These are phyloP conservation scores for Blastobotrys malaysiensis DNA, from an alignment of 1,139 yeast species.

Conservation along the genomic window DNA sequence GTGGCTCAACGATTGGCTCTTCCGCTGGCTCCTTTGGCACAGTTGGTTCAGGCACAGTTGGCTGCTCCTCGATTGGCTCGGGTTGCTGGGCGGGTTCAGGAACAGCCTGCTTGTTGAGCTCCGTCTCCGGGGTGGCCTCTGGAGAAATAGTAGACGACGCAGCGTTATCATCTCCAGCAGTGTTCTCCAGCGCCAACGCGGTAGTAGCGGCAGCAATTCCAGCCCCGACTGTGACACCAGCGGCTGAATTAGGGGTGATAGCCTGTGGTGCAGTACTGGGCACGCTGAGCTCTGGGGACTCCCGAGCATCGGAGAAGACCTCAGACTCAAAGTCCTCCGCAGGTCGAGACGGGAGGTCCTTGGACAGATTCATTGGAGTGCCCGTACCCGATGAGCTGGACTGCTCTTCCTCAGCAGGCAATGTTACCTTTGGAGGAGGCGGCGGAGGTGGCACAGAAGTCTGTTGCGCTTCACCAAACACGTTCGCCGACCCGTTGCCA, in stretches of 20 bases:
- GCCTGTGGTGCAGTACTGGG: not conserved
- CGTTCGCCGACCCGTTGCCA: not conserved
- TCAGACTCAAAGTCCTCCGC: not conserved
- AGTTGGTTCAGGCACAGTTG: no score
- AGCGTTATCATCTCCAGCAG: not conserved
- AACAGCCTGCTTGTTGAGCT: no score
- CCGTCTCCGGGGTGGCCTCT: no score
- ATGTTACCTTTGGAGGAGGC: not conserved
- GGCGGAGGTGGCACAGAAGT: not conserved
- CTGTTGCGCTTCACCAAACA: not conserved
- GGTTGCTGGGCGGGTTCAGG: no score
- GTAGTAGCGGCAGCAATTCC: not conserved
- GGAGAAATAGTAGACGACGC: not conserved
- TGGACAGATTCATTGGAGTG: not conserved
- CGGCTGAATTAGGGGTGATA: conserved; percentile 1
- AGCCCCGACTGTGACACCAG: not conserved
- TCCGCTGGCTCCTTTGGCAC: no score
- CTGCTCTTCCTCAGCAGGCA: not conserved
- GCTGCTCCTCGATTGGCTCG: no score
- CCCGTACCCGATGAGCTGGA: not conserved
- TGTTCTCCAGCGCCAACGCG: not conserved
- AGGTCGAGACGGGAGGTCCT: not conserved
- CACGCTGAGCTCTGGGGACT: not conserved
- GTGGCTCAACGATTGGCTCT: no score
- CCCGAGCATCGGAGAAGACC: not conserved